Evolutionary conservation across 169 alveolate genomes (phyloP).

Genomic region (Ichthyophthirius multifiliis): DNA sequence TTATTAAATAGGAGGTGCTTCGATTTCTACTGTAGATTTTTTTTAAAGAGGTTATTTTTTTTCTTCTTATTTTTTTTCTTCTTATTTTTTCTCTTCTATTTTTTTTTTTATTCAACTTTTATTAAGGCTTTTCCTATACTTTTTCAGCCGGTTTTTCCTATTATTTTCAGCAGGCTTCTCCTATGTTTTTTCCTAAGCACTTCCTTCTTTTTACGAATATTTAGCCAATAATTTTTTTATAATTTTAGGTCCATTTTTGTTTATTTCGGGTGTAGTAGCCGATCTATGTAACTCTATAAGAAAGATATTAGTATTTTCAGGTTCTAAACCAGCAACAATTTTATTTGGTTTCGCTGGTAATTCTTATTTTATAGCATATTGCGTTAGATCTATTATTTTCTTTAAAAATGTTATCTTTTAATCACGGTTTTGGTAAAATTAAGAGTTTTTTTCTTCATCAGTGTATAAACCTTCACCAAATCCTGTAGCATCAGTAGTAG

Average conservation of each 20-base stretch:
- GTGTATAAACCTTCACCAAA: slow-evolving; percentile 70
- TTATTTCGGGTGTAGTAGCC: slow-evolving; percentile 44
- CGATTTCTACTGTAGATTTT: not conserved
- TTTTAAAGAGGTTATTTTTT: not conserved
- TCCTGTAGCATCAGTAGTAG: slow-evolving; percentile 68
- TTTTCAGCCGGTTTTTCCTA: not conserved
- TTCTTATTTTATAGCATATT: slow-evolving; percentile 59
- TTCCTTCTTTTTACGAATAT: not conserved
- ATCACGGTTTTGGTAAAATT: slow-evolving; percentile 60
- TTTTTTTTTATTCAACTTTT: not conserved
- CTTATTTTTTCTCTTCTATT: not conserved
- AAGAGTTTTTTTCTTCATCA: slow-evolving; percentile 68
- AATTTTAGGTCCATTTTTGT: not conserved
- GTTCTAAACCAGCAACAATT: slow-evolving; percentile 79
- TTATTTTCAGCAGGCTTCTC: not conserved
- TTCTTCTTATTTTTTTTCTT: not conserved
- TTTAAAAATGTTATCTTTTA: slow-evolving; percentile 64
- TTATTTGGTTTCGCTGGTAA: slow-evolving; percentile 69
- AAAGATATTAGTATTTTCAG: slow-evolving; percentile 75
- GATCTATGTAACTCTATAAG: slow-evolving; percentile 62
- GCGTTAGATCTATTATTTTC: slow-evolving; percentile 67
- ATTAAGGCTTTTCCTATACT: not conserved
- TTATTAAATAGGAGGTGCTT: not conserved
- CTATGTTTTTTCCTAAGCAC: too few relatives aligned
- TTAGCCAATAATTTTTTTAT: not conserved